Evolutionary conservation across 352 stramenopile genomes (phyloP), one percentile per base, ranked within the genome.

Genomic region (Phytophthora cryptogea): DNA sequence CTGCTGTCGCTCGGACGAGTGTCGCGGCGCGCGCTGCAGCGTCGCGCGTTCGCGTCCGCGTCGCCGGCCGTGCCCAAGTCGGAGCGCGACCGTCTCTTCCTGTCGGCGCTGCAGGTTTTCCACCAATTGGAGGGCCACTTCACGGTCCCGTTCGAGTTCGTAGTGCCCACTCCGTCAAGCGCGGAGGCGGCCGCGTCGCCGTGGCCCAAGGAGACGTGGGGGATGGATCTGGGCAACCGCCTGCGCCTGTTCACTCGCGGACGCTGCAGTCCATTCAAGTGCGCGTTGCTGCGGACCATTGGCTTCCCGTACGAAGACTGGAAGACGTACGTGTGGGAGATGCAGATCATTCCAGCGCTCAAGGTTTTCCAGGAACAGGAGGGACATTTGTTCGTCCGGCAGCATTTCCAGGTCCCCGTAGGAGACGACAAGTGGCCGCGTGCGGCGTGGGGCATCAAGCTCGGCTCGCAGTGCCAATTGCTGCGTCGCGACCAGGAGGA

Each of bases 351-450:
- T 43, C 77, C 76, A 47, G 88, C 89, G 8, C 76, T 98, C 8
- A 28, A 77, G 13, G 63, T 72, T 2, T 98, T 95, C 64, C 86
- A 91, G 45, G 62, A 92, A 33, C 60, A 91, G 5, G 80, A 97
- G 49, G 93, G 92, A n/a, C 90, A 98, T 66, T 68, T 97, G 27
- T 89, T 97, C 35, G 90, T 98, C 11, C 89, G 89, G 17, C 90
- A 97, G 52, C 67, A 76, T 26, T 98, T 97, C 66, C 76, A 86
- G 32, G 83, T 98, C 7, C 90, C 91, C 2, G 37, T 72, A 11
- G 68, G 83, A 40, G 73, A 86, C 49, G 30, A 70, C 9, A 76
- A 78, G 13, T 98, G 90, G 87, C 90, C 92, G 48, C 70, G 89
- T 27, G 76, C 89, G 6, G 80, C 89, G 8, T 96, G 90, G 88